Evolutionary conservation across 768 basidiomycete genomes (phyloP).

Genomic region (Boletales sp.): DNA sequence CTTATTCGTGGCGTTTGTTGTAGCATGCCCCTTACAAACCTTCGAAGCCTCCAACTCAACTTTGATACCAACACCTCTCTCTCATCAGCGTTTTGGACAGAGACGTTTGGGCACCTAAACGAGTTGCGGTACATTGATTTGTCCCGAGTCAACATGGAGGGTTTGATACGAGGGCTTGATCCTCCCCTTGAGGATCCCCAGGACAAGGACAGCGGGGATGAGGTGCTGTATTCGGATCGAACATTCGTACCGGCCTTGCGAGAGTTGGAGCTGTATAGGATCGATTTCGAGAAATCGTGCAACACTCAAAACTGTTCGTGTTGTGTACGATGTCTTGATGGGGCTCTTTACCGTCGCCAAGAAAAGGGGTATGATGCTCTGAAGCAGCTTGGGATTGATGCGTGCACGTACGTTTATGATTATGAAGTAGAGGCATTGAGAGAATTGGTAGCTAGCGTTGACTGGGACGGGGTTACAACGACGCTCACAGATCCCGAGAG

Average conservation of each 20-base stretch:
- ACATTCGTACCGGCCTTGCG: constrained; percentile 15
- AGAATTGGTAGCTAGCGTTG: constrained; percentile 7
- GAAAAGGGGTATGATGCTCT: constrained; percentile 8
- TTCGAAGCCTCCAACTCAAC: constrained; percentile 6
- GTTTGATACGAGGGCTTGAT: constrained; percentile 8
- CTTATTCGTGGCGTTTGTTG: constrained; percentile 10
- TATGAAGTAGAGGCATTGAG: constrained; percentile 2
- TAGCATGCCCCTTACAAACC: constrained; percentile 8
- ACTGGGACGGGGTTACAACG: constrained; percentile 17
- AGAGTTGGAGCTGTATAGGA: constrained; percentile 7
- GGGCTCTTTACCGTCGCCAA: constrained; percentile 14
- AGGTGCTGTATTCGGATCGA: not conserved
- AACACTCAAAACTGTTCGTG: constrained; percentile 1
- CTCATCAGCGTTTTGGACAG: constrained; percentile 15
- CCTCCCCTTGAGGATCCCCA: not conserved
- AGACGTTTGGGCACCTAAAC: constrained; percentile 12
- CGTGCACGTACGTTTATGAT: constrained; percentile 9
- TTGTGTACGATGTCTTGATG: constrained; percentile 10
- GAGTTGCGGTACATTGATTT: constrained; percentile 13
- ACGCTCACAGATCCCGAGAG: not conserved
- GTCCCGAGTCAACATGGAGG: constrained; percentile 2
- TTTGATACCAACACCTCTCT: constrained; percentile 7
- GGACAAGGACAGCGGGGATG: not conserved
- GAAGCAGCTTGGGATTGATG: constrained; percentile 6
- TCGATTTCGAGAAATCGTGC: constrained; percentile 10